Base-by-base conservation (phyloP, 2,329 filamentous ascomycete species). In the Aspergillus fischeri region DNA sequence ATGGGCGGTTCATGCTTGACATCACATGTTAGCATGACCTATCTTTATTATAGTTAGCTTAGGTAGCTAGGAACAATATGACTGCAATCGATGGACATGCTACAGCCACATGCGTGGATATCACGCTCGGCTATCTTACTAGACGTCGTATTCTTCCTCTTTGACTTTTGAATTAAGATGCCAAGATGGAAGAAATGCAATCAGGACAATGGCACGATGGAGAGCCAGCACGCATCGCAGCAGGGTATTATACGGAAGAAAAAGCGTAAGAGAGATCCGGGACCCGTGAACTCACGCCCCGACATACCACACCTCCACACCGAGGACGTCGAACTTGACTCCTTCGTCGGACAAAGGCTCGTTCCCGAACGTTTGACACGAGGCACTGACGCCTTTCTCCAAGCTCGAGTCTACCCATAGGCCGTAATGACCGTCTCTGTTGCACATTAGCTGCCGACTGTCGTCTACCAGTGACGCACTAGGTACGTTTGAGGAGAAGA, bases 331-430 rank as follows among this genome's bases (percentile, higher is more conserved):
- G 70, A 97, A 99, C 73, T 96, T 96, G 59, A 87, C 86, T 1
- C 93, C 94, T 68, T 95, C 91, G 55, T 97, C 93, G 67, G 93
- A 97, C 52, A 99, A 78, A 9, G 90, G 88, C 77, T 97, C 92
- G 65, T 99, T 99, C 0, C 92, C 91, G 77, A 97, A 99, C 0
- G 94, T 99, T 60, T 90, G 87, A 71, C 92, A 96, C 3, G 85
- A 81, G 45, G 88, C 86, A 68, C 91, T 96, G 53, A 96, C 85
- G 3, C 94, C 94, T 56, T 88, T 84, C 61, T 93, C 90, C 49
- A 97, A 84, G 20, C 85, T 85, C 65, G 93, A 89, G 71, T 97
- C 91, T 11, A 99, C 81, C 94, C 94, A 97, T 5, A 99, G 79
- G 2, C 94, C 94, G 72, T 94, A 97, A 66, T 90, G 89, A 0